Evolutionary conservation across 2,329 filamentous ascomycete genomes (phyloP).

Genomic region (Colletotrichum limetticola): DNA sequence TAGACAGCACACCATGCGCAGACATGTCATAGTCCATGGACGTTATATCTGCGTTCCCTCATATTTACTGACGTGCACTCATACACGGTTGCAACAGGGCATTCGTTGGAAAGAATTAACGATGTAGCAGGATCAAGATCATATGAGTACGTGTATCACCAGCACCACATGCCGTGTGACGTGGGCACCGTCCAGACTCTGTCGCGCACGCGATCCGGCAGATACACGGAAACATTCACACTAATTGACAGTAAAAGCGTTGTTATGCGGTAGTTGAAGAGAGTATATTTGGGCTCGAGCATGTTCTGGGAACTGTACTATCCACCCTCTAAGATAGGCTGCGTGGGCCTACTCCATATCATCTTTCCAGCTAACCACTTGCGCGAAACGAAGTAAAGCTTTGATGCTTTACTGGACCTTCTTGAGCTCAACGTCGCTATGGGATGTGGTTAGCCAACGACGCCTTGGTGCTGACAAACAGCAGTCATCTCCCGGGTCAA

Average conservation of each 20-base stretch:
- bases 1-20: not conserved
- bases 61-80: no score
- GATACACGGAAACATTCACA: not conserved
- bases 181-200: not conserved
- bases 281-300: not conserved
- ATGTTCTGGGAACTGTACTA: not conserved
- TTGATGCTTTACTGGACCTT: conserved; percentile 64
- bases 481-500: conserved; percentile 38
- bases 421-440: conserved; percentile 76
- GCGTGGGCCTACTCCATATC: not conserved
- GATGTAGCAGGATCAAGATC: not conserved
- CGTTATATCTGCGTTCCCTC: no score
- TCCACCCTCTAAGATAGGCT: not conserved
- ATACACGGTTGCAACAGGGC: not conserved
- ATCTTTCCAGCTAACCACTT: not conserved
- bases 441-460: conserved; percentile 24
- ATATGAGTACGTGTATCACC: not conserved
- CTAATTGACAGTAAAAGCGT: not conserved
- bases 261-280: not conserved
- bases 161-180: not conserved
- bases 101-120: not conserved
- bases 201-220: not conserved
- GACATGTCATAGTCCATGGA: not conserved
- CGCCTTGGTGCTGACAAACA: not conserved
- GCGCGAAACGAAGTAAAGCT: not conserved